Evolutionary conservation across 306 rosid genomes (phyloP).

Genomic region (Arachis hypogaea): DNA sequence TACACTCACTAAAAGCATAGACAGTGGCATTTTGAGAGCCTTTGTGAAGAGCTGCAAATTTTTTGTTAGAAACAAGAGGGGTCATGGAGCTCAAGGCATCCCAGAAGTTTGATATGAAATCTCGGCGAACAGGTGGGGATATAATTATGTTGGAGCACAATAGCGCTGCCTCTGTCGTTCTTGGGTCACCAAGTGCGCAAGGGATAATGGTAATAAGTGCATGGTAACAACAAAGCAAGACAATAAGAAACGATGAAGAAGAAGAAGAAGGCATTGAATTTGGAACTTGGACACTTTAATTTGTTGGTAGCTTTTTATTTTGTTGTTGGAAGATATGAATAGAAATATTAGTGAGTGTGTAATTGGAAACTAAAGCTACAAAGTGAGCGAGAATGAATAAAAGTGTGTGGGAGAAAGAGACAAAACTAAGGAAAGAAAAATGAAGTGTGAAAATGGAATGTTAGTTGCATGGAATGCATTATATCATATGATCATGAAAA

Average conservation of each 20-base stretch:
- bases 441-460: not conserved
- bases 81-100: constrained; percentile 50
- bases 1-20: constrained; percentile 69
- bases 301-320: not conserved
- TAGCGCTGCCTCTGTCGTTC: constrained; percentile 54
- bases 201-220: not conserved
- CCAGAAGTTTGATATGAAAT: constrained; percentile 51
- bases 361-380: not conserved
- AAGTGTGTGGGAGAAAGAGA: not conserved
- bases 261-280: constrained; percentile 3
- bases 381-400: not conserved
- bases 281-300: too few relatives aligned
- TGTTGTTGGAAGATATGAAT: constrained; percentile 13
- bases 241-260: not conserved
- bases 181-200: constrained; percentile 51
- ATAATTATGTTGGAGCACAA: constrained; percentile 63
- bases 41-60: constrained; percentile 48
- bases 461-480: not conserved
- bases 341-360: not conserved
- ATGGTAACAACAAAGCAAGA: constrained; percentile 32
- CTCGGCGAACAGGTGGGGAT: constrained; percentile 28
- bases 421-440: not conserved
- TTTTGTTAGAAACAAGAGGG: constrained; percentile 40
- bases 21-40: constrained; percentile 57
- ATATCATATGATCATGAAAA: not conserved